Conservation (phyloP, 2,329 filamentous ascomycete species). For the Diaporthe vexans region DNA sequence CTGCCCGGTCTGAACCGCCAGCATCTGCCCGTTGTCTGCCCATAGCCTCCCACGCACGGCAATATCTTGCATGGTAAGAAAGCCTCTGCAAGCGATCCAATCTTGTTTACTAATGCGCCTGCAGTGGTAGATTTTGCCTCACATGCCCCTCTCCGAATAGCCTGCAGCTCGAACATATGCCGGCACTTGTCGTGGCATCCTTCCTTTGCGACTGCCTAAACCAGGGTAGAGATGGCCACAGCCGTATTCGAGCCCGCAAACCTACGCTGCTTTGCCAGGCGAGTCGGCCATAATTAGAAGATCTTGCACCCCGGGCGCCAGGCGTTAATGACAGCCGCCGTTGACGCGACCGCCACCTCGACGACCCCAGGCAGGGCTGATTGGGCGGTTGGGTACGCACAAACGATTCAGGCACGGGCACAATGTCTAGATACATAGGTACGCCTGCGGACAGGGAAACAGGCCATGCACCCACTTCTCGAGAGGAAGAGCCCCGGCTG, state of each 20-base stretch:
- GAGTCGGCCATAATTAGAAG: conserved; percentile 22
- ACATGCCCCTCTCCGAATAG: not conserved
- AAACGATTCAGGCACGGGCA: not conserved
- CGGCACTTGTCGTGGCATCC: not conserved
- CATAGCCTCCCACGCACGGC: not conserved
- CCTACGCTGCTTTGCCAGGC: not conserved
- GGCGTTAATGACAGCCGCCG: conserved; percentile 24
- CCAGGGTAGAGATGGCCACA: not conserved
- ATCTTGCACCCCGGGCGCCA: not conserved
- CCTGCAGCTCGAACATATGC: not conserved
- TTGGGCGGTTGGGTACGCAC: not conserved
- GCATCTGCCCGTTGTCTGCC: not conserved
- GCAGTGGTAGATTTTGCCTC: not conserved
- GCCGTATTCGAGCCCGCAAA: not conserved
- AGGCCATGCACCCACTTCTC: too few species aligned
- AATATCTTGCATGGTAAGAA: not conserved
- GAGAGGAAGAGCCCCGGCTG: not conserved
- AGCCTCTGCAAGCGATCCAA: not conserved
- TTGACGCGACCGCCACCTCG: conserved; percentile 25
- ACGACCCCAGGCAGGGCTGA: conserved; percentile 17
- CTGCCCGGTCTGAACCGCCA: not conserved
- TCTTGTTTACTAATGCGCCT: not conserved
- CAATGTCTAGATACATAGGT: not conserved
- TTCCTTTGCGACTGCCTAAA: not conserved
- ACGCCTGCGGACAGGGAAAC: too few species aligned